Base-by-base conservation (phyloP, 2,329 filamentous ascomycete genomes). In the Colletotrichum salicis region DNA sequence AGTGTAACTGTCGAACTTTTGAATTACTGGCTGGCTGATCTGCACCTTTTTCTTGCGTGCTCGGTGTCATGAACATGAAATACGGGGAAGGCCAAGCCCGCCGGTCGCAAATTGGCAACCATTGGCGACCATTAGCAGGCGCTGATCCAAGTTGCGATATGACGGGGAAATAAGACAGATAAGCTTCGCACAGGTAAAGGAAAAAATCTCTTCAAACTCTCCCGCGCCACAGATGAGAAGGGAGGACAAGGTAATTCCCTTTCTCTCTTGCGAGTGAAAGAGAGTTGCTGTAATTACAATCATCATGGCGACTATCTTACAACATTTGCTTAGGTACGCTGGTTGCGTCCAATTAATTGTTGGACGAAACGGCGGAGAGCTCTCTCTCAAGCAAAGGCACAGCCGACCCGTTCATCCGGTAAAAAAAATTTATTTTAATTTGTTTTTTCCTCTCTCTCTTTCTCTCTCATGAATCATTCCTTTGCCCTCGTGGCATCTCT, bases 91-190 rank as follows among this genome's bases (percentile, higher is more conserved):
- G 52, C 64, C 69, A 71, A 63, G 58, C 37, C 64, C 48, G 31
- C 12, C n/a, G 35, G 24, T 33, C 59, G 54, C 48, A 48, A 15
- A 56, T 60, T 69, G 45, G 45, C 65, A 69, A 54, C 33, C 33
- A 59, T 71, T 60, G 64, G 65, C 68, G 6, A 56, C 22, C 33
- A 54, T 31, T 35, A 37, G 68, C 69, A 62, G 55, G 29, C 69
- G 60, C 48, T 55, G 61, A 24, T 64, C 19, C 54, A 54, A 33
- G 51, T 19, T 58, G 37, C 37, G 27, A 31, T 19, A 19, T 22
- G 35, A 24, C 35, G n/a, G 59, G 15, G 48, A 69, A 69, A 59
- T 33, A 60, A 59, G 54, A 45, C 45, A 37, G 62, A 66, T 33
- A 66, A 54, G 41, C 51, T 64, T 70, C 27, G 45, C 51, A 7